phyloP scores from a whole-genome alignment of 306 rosid genomes.

The Rosa lucieae region DNA sequence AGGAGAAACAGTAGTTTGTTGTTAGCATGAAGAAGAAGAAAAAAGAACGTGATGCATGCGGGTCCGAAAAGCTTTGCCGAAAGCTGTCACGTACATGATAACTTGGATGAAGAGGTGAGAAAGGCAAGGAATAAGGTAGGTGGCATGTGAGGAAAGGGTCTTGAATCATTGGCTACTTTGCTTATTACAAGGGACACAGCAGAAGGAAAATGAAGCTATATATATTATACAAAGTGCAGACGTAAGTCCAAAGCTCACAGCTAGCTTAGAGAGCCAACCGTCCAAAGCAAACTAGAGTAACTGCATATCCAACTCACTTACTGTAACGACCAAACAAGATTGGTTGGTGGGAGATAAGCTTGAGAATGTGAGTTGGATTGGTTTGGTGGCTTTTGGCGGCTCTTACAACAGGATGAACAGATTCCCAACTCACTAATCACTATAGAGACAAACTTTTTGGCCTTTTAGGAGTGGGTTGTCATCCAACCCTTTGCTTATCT shows the following conservation, averaged over 20 bases:
- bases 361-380: constrained; percentile 14
- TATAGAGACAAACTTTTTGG: constrained; percentile 13
- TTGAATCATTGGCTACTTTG: constrained; percentile 42
- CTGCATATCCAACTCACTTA: background rate
- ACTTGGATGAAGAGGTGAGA: background rate
- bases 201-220: background rate
- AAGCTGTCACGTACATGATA: background rate
- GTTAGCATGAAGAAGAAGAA: background rate
- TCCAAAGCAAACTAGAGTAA: background rate
- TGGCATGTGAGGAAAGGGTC: constrained; percentile 28
- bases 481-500: background rate
- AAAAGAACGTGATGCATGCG: background rate
- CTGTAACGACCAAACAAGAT: constrained; percentile 15
- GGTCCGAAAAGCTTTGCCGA: background rate
- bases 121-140: background rate
- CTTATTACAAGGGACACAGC: constrained; percentile 28
- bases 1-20: background rate
- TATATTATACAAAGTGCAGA: background rate
- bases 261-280: background rate
- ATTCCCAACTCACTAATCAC: constrained; percentile 1
- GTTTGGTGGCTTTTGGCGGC: constrained; percentile 21
- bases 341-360: constrained; percentile 12
- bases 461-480: constrained; percentile 5
- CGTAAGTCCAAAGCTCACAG: constrained; percentile 20
- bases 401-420: background rate